Evolutionary conservation across 306 rosid species (phyloP), one percentile per base, ranked within the genome.

Genomic region (Malus fusca): DNA sequence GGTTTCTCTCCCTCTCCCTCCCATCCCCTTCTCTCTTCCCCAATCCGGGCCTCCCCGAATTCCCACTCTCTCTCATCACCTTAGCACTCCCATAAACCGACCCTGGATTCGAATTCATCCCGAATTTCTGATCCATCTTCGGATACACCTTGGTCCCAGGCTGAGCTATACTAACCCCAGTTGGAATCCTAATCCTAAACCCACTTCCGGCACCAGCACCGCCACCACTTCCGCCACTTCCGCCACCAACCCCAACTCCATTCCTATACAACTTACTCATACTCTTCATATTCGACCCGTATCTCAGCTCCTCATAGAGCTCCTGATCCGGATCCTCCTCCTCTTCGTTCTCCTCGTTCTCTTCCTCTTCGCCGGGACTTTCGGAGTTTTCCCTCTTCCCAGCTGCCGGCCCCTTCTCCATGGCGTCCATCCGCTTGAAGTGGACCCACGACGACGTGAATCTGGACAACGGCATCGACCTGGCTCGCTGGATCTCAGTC

Each of bases 361-460:
- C 79, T 1, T 76, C 84, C 13, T 80, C 86, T 10, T 87, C 84
- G 1, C 80, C 88, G 6, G 81, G 76, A 69, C 87, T 81, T 2
- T 90, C 94, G 3, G 93, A 84, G 10, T 85, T 82, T 44, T 81
- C 92, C 3, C 85, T 86, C 62, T 89, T 89, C 1, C 83, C 53
- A 5, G 87, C 75, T 4, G 86, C 72, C 8, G 97, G 95, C 4
- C 96, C 98, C 19, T 90, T 91, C 68, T 94, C 98, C 97, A 94
- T 91, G 53, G 87, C 82, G 77, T 94, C 98, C 97, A 94, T 91
- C 11, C 90, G 83, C 86, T 88, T 91, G 81, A 94, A 94, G 64
- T 90, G 98, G 56, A 91, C 95, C 98, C 98, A 94, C 0, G 96
- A 86, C 0, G 97, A 86, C 46, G 78, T 84, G 63, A 90, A 85